These are phyloP conservation scores for Brassica rapa DNA, from an alignment of 345 rosid genomes.

Conservation along the genomic window DNA sequence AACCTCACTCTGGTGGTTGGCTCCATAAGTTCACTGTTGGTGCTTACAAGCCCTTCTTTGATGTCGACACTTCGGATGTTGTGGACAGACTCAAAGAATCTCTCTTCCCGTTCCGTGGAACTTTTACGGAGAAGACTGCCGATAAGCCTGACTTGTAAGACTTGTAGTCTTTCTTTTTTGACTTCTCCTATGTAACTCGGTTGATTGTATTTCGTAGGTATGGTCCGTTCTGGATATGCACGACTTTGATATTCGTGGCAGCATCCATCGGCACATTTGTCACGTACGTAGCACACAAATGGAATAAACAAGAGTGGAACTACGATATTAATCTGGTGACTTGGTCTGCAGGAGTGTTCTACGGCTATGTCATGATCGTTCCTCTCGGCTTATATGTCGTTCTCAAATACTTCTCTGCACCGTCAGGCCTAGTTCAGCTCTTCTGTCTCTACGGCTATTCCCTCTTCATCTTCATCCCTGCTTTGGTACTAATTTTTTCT, in stretches of 20 bases:
- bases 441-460: conserved; percentile 97
- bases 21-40: conserved; percentile 60
- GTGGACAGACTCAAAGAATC: conserved; percentile 87
- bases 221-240: conserved; percentile 99
- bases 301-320: conserved; percentile 77
- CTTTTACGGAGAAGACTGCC: conserved; percentile 78
- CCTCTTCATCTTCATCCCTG: conserved; percentile 85
- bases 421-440: conserved; percentile 87
- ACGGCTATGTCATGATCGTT: conserved; percentile 78
- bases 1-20: conserved; percentile 77
- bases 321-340: conserved; percentile 93
- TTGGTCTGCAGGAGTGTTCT: conserved; percentile 98
- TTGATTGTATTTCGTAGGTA: conserved; percentile 55
- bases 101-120: conserved; percentile 86
- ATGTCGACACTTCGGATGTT: conserved; percentile 86
- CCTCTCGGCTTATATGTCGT: conserved; percentile 73
- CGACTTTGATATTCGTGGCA: conserved; percentile 88
- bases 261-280: conserved; percentile 94
- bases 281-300: conserved; percentile 91
- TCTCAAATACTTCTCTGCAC: conserved; percentile 97
- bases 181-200: not conserved
- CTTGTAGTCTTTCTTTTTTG: not conserved
- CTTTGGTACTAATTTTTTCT: conserved; percentile 57
- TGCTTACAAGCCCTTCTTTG: conserved; percentile 91
- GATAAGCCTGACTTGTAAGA: conserved; percentile 84